phyloP scores from a whole-genome alignment of 495 filamentous ascomycete species.

The Penicillium verhagenii region DNA sequence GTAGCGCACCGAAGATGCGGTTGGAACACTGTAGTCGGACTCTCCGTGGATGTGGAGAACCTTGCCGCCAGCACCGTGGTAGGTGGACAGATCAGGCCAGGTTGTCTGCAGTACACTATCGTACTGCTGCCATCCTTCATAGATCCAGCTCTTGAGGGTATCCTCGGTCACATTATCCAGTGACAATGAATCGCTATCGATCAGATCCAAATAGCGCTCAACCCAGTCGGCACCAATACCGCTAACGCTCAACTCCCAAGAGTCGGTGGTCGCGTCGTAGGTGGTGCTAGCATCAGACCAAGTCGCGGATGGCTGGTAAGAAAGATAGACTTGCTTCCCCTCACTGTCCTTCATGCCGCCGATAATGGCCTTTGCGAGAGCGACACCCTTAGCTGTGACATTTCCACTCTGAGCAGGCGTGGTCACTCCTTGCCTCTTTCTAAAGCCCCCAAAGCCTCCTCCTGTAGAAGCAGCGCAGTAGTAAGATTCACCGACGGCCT shows the following conservation, averaged over 20 bases:
- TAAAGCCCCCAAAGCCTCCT: not conserved
- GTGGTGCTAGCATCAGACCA: conserved; percentile 43
- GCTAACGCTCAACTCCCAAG: conserved; percentile 35
- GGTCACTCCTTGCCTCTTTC: not conserved
- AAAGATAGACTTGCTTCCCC: conserved; percentile 45
- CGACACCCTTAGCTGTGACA: conserved; percentile 36
- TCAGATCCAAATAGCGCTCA: conserved; percentile 30
- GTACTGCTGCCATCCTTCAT: conserved; percentile 15
- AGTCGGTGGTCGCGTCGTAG: conserved; percentile 38
- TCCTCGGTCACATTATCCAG: conserved; percentile 50
- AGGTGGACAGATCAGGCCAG: conserved; percentile 48
- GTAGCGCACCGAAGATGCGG: conserved; percentile 46
- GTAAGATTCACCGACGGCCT: conserved; percentile 42
- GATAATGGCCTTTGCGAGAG: conserved; percentile 38
- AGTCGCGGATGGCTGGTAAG: conserved; percentile 36
- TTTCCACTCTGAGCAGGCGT: conserved; percentile 33
- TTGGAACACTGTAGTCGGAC: conserved; percentile 45
- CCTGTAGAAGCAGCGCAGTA: conserved; percentile 30
- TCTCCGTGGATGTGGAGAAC: conserved; percentile 53
- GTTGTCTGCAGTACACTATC: conserved; percentile 22
- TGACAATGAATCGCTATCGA: conserved; percentile 25
- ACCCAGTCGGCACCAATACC: conserved; percentile 38
- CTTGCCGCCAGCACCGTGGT: conserved; percentile 47
- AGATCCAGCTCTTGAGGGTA: conserved; percentile 47
- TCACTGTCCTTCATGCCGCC: conserved; percentile 44